Evolutionary conservation across 2,329 filamentous ascomycete genomes (phyloP).

Genomic region (Fusarium palustre): DNA sequence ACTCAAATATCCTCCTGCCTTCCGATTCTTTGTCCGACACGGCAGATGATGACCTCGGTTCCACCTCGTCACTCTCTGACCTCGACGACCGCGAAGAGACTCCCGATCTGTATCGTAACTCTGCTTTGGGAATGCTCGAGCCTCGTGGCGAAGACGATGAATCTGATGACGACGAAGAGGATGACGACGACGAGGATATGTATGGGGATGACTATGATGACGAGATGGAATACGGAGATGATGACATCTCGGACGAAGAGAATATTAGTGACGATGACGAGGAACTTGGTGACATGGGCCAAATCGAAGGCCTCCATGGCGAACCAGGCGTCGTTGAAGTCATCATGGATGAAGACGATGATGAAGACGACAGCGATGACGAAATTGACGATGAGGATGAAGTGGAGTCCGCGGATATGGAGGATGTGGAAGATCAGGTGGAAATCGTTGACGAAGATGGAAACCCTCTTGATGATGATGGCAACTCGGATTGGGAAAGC

Average conservation of each 20-base stretch:
- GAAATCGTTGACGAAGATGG: slow-evolving; percentile 74
- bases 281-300: slow-evolving; percentile 83
- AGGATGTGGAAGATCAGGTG: slow-evolving; percentile 65
- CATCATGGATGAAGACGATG: slow-evolving; percentile 81
- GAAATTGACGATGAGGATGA: slow-evolving; percentile 63
- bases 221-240: slow-evolving; percentile 90
- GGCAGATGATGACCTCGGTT: slow-evolving; percentile 88
- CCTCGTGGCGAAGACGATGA: slow-evolving; percentile 84
- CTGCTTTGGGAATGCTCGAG: slow-evolving; percentile 93
- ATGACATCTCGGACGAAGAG: slow-evolving; percentile 83
- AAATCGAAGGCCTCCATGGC: slow-evolving; percentile 79
- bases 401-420: slow-evolving; percentile 58
- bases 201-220: slow-evolving; percentile 92
- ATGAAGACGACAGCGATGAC: slow-evolving; percentile 71
- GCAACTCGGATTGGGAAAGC: slow-evolving; percentile 71
- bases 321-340: slow-evolving; percentile 76
- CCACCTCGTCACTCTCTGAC: slow-evolving; percentile 89
- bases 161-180: slow-evolving; percentile 77
- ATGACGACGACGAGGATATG: slow-evolving; percentile 89
- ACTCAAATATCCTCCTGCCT: slow-evolving; percentile 81
- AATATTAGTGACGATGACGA: slow-evolving; percentile 93
- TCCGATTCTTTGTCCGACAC: slow-evolving; percentile 71
- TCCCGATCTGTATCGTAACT: slow-evolving; percentile 96
- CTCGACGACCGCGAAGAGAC: slow-evolving; percentile 91
- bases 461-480: slow-evolving; percentile 69